Base-by-base conservation (phyloP, 768 basidiomycete genomes). In the Sistotremastrum suecicum region DNA sequence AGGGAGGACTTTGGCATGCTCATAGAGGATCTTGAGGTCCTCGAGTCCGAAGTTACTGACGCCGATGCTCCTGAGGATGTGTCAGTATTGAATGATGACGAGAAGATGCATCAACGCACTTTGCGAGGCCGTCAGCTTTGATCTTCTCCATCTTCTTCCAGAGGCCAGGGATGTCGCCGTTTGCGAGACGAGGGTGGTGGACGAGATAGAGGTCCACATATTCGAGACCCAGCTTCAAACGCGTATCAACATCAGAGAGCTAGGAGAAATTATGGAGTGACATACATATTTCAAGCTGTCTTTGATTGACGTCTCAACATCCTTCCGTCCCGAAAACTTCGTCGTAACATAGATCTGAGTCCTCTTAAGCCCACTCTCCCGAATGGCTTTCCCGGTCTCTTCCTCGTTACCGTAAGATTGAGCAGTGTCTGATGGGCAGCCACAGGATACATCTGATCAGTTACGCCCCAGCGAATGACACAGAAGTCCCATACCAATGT, bases 171-270 rank as follows among this genome's bases (percentile, higher is more conserved):
- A 80, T 78, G 51, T 81, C 75, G 1, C 76, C 75, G 20, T 59
- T 52, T 5, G 73, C 76, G 12, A 75, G 59, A 3, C 63, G 53
- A 5, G 80, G 79, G 46, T 59, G 53, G 57, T 84, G 81, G 41
- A 84, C 76, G 37, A 84, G 71, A 58, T 85, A 85, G 36, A 84
- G 58, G 58, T 87, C 80, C 8, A 84, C 70, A 51, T 78, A 79
- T 1, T 66, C 54, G 5, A 84, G 63, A 0, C 76, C 79, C 20
- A 83, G 67, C 81, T 83, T 50, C 9, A 39, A 44, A 7, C 54
- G 50, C 39, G 61, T 51, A 53, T 59, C 41, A 5, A 38, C 8
- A 51, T 31, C n/a, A 44, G 33, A 32, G 5, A 11, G 20, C 42
- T 5, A 51, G 33, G 31, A 28, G 20, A 39, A 9, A 36, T n/a